These are phyloP conservation scores for Dendrobium nobile DNA, from an alignment of 106 monocot genomes.

Conservation along the genomic window DNA sequence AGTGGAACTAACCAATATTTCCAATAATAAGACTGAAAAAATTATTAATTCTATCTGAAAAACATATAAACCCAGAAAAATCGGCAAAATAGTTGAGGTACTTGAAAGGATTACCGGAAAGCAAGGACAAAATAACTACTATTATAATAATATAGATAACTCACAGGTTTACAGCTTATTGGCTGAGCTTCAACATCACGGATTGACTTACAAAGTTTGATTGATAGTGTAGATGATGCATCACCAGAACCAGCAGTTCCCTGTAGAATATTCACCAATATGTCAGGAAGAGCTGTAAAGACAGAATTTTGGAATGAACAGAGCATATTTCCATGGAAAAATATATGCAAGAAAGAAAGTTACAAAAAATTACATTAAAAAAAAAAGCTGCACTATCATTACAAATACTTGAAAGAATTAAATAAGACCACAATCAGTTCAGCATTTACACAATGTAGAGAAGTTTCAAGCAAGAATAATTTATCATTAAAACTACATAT, in stretches of 20 bases:
- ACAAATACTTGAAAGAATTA: no score
- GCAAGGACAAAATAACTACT: not conserved
- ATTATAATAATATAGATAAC: not conserved
- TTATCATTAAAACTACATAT: no score
- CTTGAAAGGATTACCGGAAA: not conserved
- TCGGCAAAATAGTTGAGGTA: not conserved
- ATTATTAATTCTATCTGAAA: not conserved
- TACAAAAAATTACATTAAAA: no score
- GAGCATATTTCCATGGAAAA: no score
- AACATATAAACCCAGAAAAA: not conserved
- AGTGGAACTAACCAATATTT: not conserved
- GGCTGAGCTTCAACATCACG: not conserved
- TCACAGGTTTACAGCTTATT: conserved; percentile 6
- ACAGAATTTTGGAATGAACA: no score
- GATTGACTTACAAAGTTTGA: not conserved
- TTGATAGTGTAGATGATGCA: not conserved
- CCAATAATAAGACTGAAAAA: not conserved
- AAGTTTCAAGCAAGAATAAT: no score
- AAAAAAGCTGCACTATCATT: no score
- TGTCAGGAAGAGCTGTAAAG: not conserved
- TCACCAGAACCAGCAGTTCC: not conserved
- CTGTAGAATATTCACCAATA: not conserved
- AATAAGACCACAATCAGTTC: no score
- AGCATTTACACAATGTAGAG: no score
- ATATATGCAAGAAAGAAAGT: no score